Base-by-base conservation (phyloP, 495 filamentous ascomycete species). In the Chaetomium fimeti region DNA sequence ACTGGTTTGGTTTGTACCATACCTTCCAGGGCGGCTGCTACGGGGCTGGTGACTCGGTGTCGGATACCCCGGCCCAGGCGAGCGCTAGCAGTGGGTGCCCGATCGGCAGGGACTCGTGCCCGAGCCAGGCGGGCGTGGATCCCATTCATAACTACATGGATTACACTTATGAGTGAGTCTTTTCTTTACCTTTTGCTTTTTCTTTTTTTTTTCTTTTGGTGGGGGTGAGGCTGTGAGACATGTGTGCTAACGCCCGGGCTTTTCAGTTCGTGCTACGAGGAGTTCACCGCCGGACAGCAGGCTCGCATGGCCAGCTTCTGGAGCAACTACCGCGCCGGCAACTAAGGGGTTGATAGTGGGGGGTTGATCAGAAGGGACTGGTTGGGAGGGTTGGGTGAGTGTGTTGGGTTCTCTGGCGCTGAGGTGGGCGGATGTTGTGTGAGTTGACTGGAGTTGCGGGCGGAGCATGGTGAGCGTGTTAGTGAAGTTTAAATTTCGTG, bases 141-240 rank as follows among this genome's bases (percentile, higher is more conserved):
- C 81, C 86, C 25, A 86, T 89, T 66, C 83, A 83, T 66, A 88
- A 88, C 71, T 87, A 79, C 69, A 87, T 89, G 84, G 86, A 89
- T 70, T 87, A 88, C 66, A 81, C 79, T 7, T 79, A 80, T 53
- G 85, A 87, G 77, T 81, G 70, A 74, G 72, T 64, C 20, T 11
- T 78, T 45, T 40, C 49, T 25, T 13, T 52, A 15, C 9, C 45
- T 20, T 49, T 1, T 52, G 16, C 9, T n/a, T 20, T 49, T 1
- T 64, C 20, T 11, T 78, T 45, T 40, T 45, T 25, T 13, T 52
- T 12, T 12, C 45, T 20, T 49, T 1, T n/a, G n/a, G n/a, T n/a
- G 8, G n/a, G 18, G 45, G 20, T 20, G 24, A 5, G 24, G n/a
- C 11, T 3, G 5, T 1, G 43, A 22, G 16, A 5, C 4, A 5